A percentile compares a stretch with the other conserved stretches of the same genome.
Conservation (phyloP, 108 stramenopile species). For the Nitzschia sp. region DNA sequence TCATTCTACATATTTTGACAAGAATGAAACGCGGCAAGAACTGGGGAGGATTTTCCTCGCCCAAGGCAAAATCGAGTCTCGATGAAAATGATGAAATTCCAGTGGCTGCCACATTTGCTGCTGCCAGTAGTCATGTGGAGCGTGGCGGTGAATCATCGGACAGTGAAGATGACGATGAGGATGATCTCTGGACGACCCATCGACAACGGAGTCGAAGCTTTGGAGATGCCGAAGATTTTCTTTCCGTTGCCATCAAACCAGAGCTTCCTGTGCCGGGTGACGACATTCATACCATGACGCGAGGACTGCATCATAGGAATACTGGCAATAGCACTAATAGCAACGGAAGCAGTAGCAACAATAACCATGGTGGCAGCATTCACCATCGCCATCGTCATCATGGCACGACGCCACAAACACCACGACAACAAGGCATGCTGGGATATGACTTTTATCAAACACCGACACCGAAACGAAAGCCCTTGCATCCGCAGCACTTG, state of each 20-base stretch:
- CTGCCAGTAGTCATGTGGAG: not conserved
- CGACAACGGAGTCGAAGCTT: constrained; percentile 11
- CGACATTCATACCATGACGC: not conserved
- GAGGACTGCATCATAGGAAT: constrained; percentile 12
- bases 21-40: not conserved
- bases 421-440: not conserved
- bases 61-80: not conserved
- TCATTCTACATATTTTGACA: too few relatives aligned
- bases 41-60: not conserved
- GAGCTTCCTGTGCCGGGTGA: not conserved
- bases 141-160: not conserved
- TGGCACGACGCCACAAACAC: not conserved
- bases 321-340: not conserved
- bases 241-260: not conserved
- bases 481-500: not conserved
- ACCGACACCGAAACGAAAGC: not conserved
- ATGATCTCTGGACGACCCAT: not conserved
- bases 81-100: not conserved
- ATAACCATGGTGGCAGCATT: not conserved
- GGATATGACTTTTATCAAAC: constrained; percentile 5
- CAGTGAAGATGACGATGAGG: constrained; percentile 1
- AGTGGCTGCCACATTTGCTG: not conserved
- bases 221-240: constrained; percentile 18
- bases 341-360: not conserved
- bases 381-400: not conserved